These are phyloP conservation scores for Trichoderma sp. DNA, from an alignment of 2,329 filamentous ascomycete genomes.

Conservation along the genomic window DNA sequence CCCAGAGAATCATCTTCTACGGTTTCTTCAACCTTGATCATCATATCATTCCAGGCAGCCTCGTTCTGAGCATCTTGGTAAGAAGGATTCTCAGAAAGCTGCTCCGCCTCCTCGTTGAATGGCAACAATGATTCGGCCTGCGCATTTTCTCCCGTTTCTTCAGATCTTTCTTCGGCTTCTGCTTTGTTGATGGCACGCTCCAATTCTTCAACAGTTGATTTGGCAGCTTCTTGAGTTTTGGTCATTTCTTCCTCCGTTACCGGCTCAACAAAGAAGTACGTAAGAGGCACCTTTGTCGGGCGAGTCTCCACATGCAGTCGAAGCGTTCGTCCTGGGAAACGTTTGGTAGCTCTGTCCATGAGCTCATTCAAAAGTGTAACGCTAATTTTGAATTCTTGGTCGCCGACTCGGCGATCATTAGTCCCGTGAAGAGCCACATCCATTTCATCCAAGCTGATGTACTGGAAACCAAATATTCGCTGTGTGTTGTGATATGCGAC, in stretches of 20 bases:
- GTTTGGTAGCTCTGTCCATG: conserved; percentile 71
- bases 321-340: conserved; percentile 74
- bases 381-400: conserved; percentile 83
- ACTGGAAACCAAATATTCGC: conserved; percentile 97
- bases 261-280: conserved; percentile 90
- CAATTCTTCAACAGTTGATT: conserved; percentile 66
- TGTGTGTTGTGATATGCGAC: conserved; percentile 94
- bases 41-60: conserved; percentile 56
- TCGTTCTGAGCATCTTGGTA: conserved; percentile 36
- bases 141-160: conserved; percentile 27
- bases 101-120: conserved; percentile 33
- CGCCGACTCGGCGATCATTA: conserved; percentile 64
- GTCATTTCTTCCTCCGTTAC: conserved; percentile 72
- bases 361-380: conserved; percentile 76
- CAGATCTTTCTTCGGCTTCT: conserved; percentile 34
- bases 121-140: conserved; percentile 28
- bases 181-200: conserved; percentile 55
- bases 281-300: conserved; percentile 59
- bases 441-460: conserved; percentile 84
- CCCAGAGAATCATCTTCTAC: conserved; percentile 60
- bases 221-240: conserved; percentile 68
- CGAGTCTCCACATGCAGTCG: conserved; percentile 83
- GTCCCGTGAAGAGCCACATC: conserved; percentile 87
- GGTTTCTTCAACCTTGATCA: conserved; percentile 56
- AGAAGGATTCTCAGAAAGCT: conserved; percentile 28